These are phyloP conservation scores for Plantago coronopus DNA, from an alignment of 305 asterid genomes.

Conservation along the genomic window DNA sequence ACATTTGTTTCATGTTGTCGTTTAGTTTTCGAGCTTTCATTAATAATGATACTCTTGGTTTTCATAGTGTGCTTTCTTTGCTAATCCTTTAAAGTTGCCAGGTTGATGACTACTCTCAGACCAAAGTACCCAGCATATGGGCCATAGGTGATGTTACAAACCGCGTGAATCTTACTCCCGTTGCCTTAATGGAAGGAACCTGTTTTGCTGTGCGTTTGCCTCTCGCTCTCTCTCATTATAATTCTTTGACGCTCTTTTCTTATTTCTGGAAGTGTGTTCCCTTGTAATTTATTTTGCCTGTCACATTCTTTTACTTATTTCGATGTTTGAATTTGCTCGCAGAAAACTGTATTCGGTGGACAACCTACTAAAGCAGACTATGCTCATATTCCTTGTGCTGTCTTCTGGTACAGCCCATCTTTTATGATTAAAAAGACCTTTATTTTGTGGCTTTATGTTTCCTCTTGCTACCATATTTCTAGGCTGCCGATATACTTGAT, in stretches of 20 bases:
- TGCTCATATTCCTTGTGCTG: slow-evolving; percentile 73
- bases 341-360: slow-evolving; percentile 96
- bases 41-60: slow-evolving; percentile 4
- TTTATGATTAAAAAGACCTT: slow-evolving; percentile 1
- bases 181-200: slow-evolving; percentile 97
- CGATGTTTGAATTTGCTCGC: slow-evolving; percentile 27
- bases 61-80: slow-evolving; percentile 2
- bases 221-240: slow-evolving; percentile 16
- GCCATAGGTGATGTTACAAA: slow-evolving; percentile 94
- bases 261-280: neutral
- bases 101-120: slow-evolving; percentile 78
- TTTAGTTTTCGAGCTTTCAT: slow-evolving; percentile 6
- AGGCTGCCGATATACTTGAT: too few relatives aligned
- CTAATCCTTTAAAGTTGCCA: slow-evolving; percentile 25
- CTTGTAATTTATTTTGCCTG: neutral
- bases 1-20: slow-evolving; percentile 11
- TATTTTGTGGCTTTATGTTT: too few relatives aligned
- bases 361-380: slow-evolving; percentile 75
- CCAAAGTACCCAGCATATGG: slow-evolving; percentile 96
- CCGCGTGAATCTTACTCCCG: slow-evolving; percentile 96
- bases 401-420: slow-evolving; percentile 66
- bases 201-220: slow-evolving; percentile 75
- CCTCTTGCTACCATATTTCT: too few relatives aligned
- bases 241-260: slow-evolving; percentile 14
- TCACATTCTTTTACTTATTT: too few relatives aligned